Percentiles rank a stretch among this genome's conserved stretches.
Evolutionary conservation across 768 basidiomycete species (phyloP).

Genomic region (Lactifluus piperatus): DNA sequence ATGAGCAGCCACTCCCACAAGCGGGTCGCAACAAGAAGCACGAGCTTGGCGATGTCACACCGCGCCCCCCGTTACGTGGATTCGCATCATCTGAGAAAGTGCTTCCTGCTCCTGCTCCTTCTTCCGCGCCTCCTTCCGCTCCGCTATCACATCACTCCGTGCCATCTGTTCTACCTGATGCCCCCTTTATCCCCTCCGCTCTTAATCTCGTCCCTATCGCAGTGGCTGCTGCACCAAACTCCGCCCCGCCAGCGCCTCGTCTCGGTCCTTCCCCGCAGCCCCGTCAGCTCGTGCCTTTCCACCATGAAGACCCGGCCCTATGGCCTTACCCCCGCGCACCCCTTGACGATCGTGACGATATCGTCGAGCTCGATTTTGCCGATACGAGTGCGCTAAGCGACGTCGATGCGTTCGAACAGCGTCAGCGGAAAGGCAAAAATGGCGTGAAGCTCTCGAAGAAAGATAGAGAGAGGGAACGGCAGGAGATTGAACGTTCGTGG

Average conservation of each 20-base stretch:
- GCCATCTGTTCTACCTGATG: background rate
- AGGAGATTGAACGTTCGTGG: constrained; percentile 52
- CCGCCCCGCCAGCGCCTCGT: background rate
- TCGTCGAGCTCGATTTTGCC: constrained; percentile 68
- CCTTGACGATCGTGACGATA: constrained; percentile 43
- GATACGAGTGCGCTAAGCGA: constrained; percentile 70
- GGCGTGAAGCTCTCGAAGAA: constrained; percentile 26
- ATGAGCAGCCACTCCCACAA: constrained; percentile 15
- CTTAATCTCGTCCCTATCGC: background rate
- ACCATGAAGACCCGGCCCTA: constrained; percentile 51
- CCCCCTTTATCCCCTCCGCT: constrained; percentile 5
- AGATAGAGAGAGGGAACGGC: constrained; percentile 31
- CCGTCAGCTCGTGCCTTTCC: constrained; percentile 47
- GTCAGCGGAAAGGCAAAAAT: constrained; percentile 24
- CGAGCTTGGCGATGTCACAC: constrained; percentile 48
- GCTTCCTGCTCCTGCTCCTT: background rate
- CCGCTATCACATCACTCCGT: constrained; percentile 14
- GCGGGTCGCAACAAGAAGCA: background rate
- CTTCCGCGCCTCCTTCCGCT: background rate
- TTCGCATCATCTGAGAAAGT: constrained; percentile 14
- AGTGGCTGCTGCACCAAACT: background rate
- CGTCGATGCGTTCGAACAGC: constrained; percentile 42
- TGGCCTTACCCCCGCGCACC: constrained; percentile 59
- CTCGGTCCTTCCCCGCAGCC: constrained; percentile 5
- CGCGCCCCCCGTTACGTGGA: constrained; percentile 35